These are phyloP conservation scores for Blastomyces emzantsi DNA, from an alignment of 2,329 filamentous ascomycete species.

Conservation along the genomic window DNA sequence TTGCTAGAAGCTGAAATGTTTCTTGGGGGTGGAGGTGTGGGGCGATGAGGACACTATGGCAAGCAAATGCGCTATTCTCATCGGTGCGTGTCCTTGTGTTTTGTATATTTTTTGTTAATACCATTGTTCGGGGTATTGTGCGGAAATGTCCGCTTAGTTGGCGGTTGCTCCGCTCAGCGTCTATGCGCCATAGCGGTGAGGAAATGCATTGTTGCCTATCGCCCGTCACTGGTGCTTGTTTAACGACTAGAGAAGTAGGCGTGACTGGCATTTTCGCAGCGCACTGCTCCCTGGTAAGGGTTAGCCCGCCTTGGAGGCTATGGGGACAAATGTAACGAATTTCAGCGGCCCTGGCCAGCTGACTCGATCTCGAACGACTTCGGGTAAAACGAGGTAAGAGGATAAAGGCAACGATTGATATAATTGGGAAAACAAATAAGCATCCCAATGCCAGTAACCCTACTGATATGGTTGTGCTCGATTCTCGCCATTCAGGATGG, in stretches of 20 bases:
- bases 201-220: neutral
- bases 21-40: no score
- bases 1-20: no score
- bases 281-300: neutral
- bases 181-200: no score
- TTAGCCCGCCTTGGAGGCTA: neutral
- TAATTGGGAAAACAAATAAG: neutral
- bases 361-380: neutral
- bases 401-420: neutral
- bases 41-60: no score
- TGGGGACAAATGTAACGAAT: neutral
- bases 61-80: no score
- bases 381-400: neutral
- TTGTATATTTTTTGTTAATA: no score
- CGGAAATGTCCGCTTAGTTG: no score
- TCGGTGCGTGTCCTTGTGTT: no score
- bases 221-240: neutral
- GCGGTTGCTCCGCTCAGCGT: no score
- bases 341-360: neutral
- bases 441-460: neutral
- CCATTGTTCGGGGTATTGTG: no score
- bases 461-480: neutral
- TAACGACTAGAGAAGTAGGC: neutral
- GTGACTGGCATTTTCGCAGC: neutral
- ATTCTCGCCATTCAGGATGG: neutral